phyloP scores from a whole-genome alignment of 495 filamentous ascomycete genomes.

The Cryomyces minteri region DNA sequence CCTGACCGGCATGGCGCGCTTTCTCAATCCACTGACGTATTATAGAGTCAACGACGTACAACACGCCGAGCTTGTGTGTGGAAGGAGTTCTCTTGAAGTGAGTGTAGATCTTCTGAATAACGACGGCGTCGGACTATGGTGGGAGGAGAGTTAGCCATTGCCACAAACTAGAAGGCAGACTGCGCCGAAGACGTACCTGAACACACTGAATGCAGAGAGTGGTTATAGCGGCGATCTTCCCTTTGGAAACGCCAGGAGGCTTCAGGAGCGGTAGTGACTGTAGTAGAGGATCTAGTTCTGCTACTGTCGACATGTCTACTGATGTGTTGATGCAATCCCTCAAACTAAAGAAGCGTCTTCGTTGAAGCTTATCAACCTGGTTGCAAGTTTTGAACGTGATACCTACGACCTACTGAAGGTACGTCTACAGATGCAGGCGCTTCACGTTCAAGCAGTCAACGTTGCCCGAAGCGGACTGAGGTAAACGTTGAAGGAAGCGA shows the following conservation, averaged over 20 bases:
- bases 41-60: constrained; percentile 99
- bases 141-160: not conserved
- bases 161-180: not conserved
- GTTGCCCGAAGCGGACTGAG: no score
- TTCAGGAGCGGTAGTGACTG: constrained; percentile 84
- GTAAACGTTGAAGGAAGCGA: no score
- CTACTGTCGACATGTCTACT: constrained; percentile 57
- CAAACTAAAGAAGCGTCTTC: no score
- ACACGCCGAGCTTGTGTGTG: constrained; percentile 93
- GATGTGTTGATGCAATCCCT: not conserved
- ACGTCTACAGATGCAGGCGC: no score
- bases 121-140: constrained; percentile 74
- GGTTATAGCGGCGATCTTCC: constrained; percentile 75
- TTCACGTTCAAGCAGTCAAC: no score
- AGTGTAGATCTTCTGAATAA: constrained; percentile 89
- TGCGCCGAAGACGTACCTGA: constrained; percentile 48
- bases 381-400: no score
- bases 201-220: constrained; percentile 73
- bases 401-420: no score
- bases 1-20: constrained; percentile 69
- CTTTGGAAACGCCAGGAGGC: constrained; percentile 81
- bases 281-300: constrained; percentile 75
- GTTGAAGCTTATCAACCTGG: no score
- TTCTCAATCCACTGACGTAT: constrained; percentile 95
- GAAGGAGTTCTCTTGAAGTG: constrained; percentile 91